These are phyloP conservation scores for Podaxis sp. DNA, from an alignment of 768 basidiomycete genomes.

Conservation along the genomic window DNA sequence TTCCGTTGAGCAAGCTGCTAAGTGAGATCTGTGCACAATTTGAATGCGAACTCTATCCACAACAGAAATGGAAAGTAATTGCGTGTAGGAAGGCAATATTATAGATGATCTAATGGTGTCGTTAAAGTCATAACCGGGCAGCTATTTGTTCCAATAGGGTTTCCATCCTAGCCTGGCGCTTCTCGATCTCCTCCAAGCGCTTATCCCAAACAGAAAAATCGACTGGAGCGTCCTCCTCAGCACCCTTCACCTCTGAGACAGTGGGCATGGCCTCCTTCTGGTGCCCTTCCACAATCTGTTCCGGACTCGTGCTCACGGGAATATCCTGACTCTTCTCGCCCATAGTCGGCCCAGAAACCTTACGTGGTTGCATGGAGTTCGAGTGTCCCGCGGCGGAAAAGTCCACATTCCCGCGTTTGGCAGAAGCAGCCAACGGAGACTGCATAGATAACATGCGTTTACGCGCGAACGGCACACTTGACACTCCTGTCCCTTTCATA, in stretches of 20 bases:
- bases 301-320: conserved; percentile 11
- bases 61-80: background rate
- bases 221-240: background rate
- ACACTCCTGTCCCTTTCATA: background rate
- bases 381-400: background rate
- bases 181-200: conserved; percentile 36
- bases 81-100: background rate
- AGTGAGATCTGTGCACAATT: background rate
- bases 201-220: background rate
- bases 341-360: background rate
- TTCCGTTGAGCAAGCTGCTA: background rate
- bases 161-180: conserved; percentile 47
- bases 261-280: conserved; percentile 10
- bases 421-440: background rate
- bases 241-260: background rate
- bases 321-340: conserved; percentile 13
- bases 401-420: background rate
- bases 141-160: conserved; percentile 37
- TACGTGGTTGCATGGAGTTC: background rate
- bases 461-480: background rate
- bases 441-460: conserved; percentile 27
- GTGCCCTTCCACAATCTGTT: conserved; percentile 13
- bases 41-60: background rate
- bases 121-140: conserved; percentile 15
- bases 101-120: background rate